Percentiles rank a stretch among this genome's conserved stretches.
These are phyloP conservation scores for Pythium aquatile DNA, from an alignment of 352 stramenopile species.

Conservation along the genomic window DNA sequence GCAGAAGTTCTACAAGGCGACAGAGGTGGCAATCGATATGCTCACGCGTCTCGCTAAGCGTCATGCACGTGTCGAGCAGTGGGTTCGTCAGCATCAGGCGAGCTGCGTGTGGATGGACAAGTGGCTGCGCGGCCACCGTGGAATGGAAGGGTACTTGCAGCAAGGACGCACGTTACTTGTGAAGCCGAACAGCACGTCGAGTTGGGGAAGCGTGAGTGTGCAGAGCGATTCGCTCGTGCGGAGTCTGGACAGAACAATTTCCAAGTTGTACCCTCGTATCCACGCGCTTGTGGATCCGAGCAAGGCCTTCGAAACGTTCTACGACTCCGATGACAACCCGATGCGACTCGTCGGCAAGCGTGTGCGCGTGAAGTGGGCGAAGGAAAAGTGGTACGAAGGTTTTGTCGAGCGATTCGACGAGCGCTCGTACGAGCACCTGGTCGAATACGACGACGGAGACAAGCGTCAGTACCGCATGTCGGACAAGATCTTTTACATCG, in stretches of 20 bases:
- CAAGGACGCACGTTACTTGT: constrained; percentile 76
- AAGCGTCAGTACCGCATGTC: constrained; percentile 87
- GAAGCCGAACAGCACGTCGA: constrained; percentile 83
- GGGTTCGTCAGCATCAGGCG: constrained; percentile 62
- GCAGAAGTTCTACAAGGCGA: constrained; percentile 86
- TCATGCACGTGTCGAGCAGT: constrained; percentile 51
- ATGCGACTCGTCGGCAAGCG: constrained; percentile 77
- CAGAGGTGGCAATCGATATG: constrained; percentile 86
- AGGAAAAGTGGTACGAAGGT: constrained; percentile 89
- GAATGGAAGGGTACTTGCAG: constrained; percentile 63
- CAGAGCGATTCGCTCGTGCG: constrained; percentile 26
- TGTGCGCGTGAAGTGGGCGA: constrained; percentile 86
- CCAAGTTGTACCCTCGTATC: constrained; percentile 29
- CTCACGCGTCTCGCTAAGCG: constrained; percentile 79
- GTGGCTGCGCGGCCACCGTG: constrained; percentile 71
- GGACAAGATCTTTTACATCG: constrained; percentile 86
- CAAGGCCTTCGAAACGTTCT: constrained; percentile 61
- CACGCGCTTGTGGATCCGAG: constrained; percentile 26
- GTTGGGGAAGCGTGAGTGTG: constrained; percentile 46
- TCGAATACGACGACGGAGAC: constrained; percentile 86
- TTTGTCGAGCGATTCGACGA: constrained; percentile 77
- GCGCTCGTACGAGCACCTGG: constrained; percentile 75
- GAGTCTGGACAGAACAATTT: constrained; percentile 25
- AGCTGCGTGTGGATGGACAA: constrained; percentile 84
- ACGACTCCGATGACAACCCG: constrained; percentile 89